A percentile compares a stretch with the other conserved stretches of the same genome.
Conservation (phyloP, 2,329 filamentous ascomycete genomes). For the Penicillium hordei region DNA sequence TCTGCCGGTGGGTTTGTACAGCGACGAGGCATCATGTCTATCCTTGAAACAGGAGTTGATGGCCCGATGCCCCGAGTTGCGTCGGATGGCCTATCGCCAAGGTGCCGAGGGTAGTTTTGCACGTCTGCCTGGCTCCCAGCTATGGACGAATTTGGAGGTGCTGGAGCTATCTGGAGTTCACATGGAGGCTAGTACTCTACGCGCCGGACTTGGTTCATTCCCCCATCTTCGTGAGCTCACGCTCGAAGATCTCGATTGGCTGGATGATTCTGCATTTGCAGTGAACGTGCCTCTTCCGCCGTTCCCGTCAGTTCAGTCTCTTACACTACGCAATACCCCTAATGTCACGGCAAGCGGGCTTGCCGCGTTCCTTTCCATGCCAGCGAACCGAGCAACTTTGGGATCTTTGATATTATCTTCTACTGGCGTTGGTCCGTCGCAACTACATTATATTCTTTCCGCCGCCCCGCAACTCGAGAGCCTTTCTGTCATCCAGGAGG, state of each 20-base stretch:
- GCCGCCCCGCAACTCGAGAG: slow-evolving; percentile 43
- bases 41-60: slow-evolving; percentile 81
- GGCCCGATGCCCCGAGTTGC: slow-evolving; percentile 75
- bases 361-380: slow-evolving; percentile 63
- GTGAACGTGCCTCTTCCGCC: slow-evolving; percentile 64
- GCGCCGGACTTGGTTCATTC: slow-evolving; percentile 69
- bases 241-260: slow-evolving; percentile 65
- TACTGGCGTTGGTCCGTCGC: slow-evolving; percentile 61
- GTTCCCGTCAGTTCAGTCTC: slow-evolving; percentile 71
- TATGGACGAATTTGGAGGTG: slow-evolving; percentile 45
- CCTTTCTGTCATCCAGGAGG: slow-evolving; percentile 57
- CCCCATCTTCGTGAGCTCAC: slow-evolving; percentile 70
- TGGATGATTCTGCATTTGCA: slow-evolving; percentile 76
- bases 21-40: slow-evolving; percentile 72
- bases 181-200: slow-evolving; percentile 51
- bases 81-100: slow-evolving; percentile 81
- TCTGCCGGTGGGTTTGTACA: slow-evolving; percentile 82
- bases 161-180: slow-evolving; percentile 42
- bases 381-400: slow-evolving; percentile 61
- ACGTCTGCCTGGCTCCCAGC: slow-evolving; percentile 59
- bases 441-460: slow-evolving; percentile 45
- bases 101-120: slow-evolving; percentile 79
- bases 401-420: slow-evolving; percentile 68
- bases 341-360: slow-evolving; percentile 72
- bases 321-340: slow-evolving; percentile 70